A percentile compares a stretch with the other conserved stretches of the same genome.
Evolutionary conservation across 2,329 filamentous ascomycete species (phyloP).

Genomic region (Apiospora koreana): DNA sequence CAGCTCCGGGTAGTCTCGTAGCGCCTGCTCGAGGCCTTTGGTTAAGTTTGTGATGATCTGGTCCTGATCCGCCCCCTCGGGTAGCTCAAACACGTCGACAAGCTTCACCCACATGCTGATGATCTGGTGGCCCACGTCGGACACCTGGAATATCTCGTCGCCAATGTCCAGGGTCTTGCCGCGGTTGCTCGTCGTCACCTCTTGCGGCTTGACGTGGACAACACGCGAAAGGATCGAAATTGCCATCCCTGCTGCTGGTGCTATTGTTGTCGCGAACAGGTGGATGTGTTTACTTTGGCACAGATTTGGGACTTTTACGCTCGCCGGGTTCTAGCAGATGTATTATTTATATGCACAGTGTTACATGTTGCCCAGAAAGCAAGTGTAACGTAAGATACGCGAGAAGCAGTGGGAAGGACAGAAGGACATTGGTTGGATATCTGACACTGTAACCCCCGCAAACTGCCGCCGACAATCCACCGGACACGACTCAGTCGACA

Average conservation of each 20-base stretch:
- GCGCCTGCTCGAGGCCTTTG: constrained; percentile 2
- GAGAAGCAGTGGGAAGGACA: background rate
- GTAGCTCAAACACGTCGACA: background rate
- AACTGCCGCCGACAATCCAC: background rate
- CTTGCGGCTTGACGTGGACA: background rate
- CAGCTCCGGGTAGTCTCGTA: background rate
- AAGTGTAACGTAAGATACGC: background rate
- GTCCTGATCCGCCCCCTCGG: background rate
- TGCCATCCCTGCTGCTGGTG: background rate
- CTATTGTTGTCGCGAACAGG: no score
- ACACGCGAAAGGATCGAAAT: background rate
- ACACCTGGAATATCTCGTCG: constrained; percentile 10
- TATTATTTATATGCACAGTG: background rate
- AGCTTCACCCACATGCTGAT: constrained; percentile 4
- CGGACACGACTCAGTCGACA: no score
- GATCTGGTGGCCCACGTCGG: constrained; percentile 8
- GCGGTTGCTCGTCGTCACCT: background rate
- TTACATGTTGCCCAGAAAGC: background rate
- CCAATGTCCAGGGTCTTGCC: constrained; percentile 2
- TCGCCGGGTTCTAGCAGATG: background rate
- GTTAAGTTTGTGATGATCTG: background rate
- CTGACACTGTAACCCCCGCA: background rate
- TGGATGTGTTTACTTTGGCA: background rate
- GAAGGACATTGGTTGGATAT: background rate
- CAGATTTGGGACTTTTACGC: background rate